A percentile compares a stretch with the other conserved stretches of the same genome.
Conservation (phyloP, 306 rosid species). For the Luffa aegyptiaca region DNA sequence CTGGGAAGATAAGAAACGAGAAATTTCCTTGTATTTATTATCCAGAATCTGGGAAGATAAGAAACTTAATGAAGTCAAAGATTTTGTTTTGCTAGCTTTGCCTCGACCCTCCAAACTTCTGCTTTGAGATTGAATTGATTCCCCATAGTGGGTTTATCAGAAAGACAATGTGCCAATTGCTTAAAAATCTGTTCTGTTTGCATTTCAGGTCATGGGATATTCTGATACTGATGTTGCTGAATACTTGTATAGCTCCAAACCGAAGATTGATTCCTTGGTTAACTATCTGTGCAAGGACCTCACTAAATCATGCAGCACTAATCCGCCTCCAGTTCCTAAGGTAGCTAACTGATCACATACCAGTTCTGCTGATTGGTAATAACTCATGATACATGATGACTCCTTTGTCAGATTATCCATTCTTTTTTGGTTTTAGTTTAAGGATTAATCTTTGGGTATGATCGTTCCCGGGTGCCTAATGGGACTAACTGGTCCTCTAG, state of each 20-base stretch:
- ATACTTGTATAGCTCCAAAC: conserved; percentile 60
- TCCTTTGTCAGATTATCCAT: too few species aligned
- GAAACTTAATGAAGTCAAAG: neutral
- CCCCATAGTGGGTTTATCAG: neutral
- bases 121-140: neutral
- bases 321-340: conserved; percentile 91
- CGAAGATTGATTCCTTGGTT: conserved; percentile 44
- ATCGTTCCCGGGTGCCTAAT: neutral
- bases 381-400: neutral
- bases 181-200: neutral
- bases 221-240: conserved; percentile 94
- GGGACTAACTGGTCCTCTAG: neutral
- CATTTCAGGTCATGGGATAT: conserved; percentile 78
- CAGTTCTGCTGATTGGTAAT: neutral
- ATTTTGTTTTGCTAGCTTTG: neutral
- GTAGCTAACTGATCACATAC: conserved; percentile 24
- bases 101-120: neutral
- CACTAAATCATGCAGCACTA: conserved; percentile 52
- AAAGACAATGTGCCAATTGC: neutral
- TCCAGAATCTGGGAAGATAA: neutral
- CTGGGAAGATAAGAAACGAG: neutral
- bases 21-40: too few species aligned
- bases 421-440: neutral
- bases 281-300: conserved; percentile 72
- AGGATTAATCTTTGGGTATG: neutral